Base-by-base conservation (phyloP, 2,329 filamentous ascomycete genomes). In the Drechslerella stenobrocha region DNA sequence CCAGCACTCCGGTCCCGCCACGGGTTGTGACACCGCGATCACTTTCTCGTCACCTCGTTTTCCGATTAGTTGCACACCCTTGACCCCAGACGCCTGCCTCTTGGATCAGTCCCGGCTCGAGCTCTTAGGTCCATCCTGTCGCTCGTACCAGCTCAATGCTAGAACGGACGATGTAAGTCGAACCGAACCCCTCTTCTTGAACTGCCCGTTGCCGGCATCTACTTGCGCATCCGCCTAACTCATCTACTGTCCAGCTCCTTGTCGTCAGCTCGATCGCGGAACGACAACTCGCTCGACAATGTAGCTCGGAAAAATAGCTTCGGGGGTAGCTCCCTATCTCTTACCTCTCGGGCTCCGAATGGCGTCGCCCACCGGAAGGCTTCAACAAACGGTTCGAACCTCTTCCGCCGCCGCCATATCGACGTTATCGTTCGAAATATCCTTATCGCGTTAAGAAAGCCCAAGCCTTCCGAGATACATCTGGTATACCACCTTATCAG, bases 371-470 rank as follows among this genome's bases (percentile, higher is more conserved):
- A 67, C 35, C 51, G 64, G 52, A 69, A 57, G 32, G 48, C 52
- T n/a, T 34, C 64, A 23, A 63, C 58, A 4, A 69, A 63, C 30
- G 57, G 58, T 3, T 69, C 56, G 13, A 69, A 69, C 28, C 64
- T 69, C 34, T 69, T 69, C 56, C 64, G 64, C 30, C 56, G 64
- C 23, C 56, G 64, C 22, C 64, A 69, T 58, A 69, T 69, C 64
- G 64, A 69, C 46, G 58, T 63, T 18, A 69, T 69, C 24, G 64
- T 69, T 24, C 56, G 64, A 26, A 69, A 69, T 20, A 69, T 69
- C 46, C 64, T 69, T 13, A 69, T 69, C 50, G 64, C 64, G 23
- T 26, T 69, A 15, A 57, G 58, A 24, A 69, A 69, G 51, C 64
- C 64, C 1, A 69, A 69, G 28, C 57, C 56, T 8, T 61, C 64